Evolutionary conservation across 192 early-diverging fungal genomes (phyloP), one percentile per base, ranked within the genome.

Genomic region (Rhizophagus clarus): DNA sequence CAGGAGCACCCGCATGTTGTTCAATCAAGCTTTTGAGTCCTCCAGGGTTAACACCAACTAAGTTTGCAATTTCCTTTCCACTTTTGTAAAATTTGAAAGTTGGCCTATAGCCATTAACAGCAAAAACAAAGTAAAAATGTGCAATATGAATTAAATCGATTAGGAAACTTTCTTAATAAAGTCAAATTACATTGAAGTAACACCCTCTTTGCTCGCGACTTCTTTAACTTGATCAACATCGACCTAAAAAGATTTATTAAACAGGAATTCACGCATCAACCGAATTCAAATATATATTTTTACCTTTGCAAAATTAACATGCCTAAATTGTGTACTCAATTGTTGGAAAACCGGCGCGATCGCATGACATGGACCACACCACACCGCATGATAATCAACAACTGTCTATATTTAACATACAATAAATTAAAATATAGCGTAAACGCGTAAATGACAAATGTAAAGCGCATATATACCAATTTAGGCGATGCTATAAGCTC

Each of bases 1-100:
- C 84, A 29, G 74, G 72, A 4, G 82, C 79, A 51, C 90, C 91
- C 31, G 85, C 83, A 76, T 90, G 87, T 77, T 93, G 92, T 73
- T 92, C 91, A 72, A 97, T 88, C 17, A 89, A 83, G 31, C 80
- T 81, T 74, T 93, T 89, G 37, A 99, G 91, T 61, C 91, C 89
- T 68, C 82, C 76, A 28, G 89, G 87, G 84, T 95, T 92, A 9
- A 94, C 97, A 32, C 97, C 97, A 70, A 90, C 88, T 47, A 99
- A 74, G 82, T 96, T 92, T 51, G 82, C 90, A 62, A 96, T 87
- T 83, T 91, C 91, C 24, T 92, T 88, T 32, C 91, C 94, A 74
- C 86, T 88, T 77, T 92, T 89, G 88, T 88, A 97, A 79, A 96
- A 88, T 77, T 93, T 92, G 88, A 96, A 96, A 26, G 95, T 95